Base-by-base conservation (phyloP, 805 yeast species). In the Torulaspora quercuum region DNA sequence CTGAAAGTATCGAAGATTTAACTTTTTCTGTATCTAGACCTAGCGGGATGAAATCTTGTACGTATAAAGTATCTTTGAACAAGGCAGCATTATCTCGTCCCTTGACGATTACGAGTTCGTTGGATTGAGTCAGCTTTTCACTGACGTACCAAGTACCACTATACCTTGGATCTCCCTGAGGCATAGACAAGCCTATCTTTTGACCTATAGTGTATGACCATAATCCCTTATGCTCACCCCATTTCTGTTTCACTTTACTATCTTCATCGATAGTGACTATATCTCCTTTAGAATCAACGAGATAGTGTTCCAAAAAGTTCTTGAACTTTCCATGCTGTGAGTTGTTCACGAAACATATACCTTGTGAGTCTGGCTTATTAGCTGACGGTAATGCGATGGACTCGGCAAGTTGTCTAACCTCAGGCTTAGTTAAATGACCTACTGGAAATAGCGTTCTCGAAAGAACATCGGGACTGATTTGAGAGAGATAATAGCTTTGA, bases 171-270 rank as follows among this genome's bases (percentile, higher is more conserved):
- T 82, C 80, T 0, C 89, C 90, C 57, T 92, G 97, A 0, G 97
- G 97, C 84, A 90, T 74, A 0, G 86, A 72, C 2, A 88, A 62
- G 11, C 81, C 72, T 5, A 60, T 36, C 44, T 80, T 75, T 62
- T 92, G 97, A 0, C 98, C 98, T 14, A 90, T 77, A 0, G 98
- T 92, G n/a, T 86, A 90, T 30, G 83, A 78, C 97, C 97, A 92
- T 7, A 92, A 57, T 0, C 98, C 98, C 17, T 72, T 64, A 59
- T 92, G 98, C 31, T 59, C 50, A 0, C 96, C 97, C 76, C 92
- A 87, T 0, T 76, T 68, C 35, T 63, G 65, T 4, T 95, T 95
- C 38, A 76, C 82, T 39, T 72, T 76, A 0, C 89, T 35, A 3
- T 16, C 20, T 4, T 38, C 33, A 29, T 53, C 54, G 5, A 53